Evolutionary conservation across 2,329 filamentous ascomycete species (phyloP).

Genomic region (Teratosphaeria pseudoeucalypti): DNA sequence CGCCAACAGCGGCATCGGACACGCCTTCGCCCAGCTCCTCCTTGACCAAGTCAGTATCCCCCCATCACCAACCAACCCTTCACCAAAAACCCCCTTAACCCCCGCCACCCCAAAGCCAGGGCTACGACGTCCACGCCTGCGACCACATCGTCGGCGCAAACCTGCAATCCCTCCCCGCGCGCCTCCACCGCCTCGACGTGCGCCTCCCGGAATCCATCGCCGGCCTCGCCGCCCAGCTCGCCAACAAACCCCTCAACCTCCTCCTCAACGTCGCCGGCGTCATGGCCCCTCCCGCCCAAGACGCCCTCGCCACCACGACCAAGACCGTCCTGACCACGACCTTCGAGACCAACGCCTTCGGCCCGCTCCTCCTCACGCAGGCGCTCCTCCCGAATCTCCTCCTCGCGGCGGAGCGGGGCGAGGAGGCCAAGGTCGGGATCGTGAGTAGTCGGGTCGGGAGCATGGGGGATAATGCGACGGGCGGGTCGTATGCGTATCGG

Average conservation of each 20-base stretch:
- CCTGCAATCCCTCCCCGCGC: constrained; percentile 21
- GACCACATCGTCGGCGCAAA: constrained; percentile 22
- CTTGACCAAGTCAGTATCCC: background rate
- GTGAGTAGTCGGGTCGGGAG: constrained; percentile 35
- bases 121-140: constrained; percentile 25
- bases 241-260: constrained; percentile 25
- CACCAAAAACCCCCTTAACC: background rate
- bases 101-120: constrained; percentile 7
- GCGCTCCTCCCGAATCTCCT: constrained; percentile 34
- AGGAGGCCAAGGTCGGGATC: constrained; percentile 28
- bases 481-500: constrained; percentile 36
- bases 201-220: constrained; percentile 26
- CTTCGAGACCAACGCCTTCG: constrained; percentile 37
- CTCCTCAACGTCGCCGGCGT: constrained; percentile 31
- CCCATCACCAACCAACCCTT: background rate
- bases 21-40: constrained; percentile 4
- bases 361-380: constrained; percentile 35
- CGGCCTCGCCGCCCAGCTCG: constrained; percentile 22
- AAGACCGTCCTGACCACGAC: constrained; percentile 23
- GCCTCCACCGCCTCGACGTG: constrained; percentile 26
- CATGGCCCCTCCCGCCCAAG: constrained; percentile 23
- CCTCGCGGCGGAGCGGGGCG: constrained; percentile 9
- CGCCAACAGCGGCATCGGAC: constrained; percentile 2
- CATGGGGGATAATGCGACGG: constrained; percentile 33
- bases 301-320: constrained; percentile 25